phyloP scores from a whole-genome alignment of 116 monocot genomes.

The Dioscorea cayenensis region DNA sequence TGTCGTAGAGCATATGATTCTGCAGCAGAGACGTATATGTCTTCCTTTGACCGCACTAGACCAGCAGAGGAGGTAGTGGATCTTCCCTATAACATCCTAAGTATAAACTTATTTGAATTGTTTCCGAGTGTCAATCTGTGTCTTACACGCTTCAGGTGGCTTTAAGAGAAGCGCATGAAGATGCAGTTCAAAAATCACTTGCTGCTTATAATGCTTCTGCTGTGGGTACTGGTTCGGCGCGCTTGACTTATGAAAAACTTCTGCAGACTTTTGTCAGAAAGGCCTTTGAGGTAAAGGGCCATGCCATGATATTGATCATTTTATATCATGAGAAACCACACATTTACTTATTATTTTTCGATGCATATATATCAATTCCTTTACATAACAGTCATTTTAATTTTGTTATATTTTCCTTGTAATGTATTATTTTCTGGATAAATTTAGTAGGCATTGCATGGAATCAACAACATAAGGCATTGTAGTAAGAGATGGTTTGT shows the following conservation, averaged over 20 bases:
- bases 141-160: conserved; percentile 26
- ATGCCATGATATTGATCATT: background rate
- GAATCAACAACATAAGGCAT: too few relatives aligned
- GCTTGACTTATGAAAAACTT: conserved; percentile 73
- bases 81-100: background rate
- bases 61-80: conserved; percentile 75
- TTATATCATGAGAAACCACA: too few relatives aligned
- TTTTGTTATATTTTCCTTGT: too few relatives aligned
- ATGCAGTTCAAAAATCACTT: conserved; percentile 68
- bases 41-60: conserved; percentile 67
- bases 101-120: background rate
- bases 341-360: too few relatives aligned
- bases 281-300: conserved; percentile 62
- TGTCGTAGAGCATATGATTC: conserved; percentile 79
- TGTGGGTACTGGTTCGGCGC: conserved; percentile 69
- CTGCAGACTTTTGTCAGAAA: conserved; percentile 70
- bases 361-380: too few relatives aligned
- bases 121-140: background rate
- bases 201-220: conserved; percentile 63
- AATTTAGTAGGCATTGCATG: too few relatives aligned
- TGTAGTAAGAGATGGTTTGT: too few relatives aligned
- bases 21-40: conserved; percentile 63
- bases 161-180: conserved; percentile 77
- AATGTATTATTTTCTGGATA: too few relatives aligned
- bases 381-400: too few relatives aligned